These are phyloP conservation scores for Microdochium bolleyi DNA, from an alignment of 2,329 filamentous ascomycete species.

Conservation along the genomic window DNA sequence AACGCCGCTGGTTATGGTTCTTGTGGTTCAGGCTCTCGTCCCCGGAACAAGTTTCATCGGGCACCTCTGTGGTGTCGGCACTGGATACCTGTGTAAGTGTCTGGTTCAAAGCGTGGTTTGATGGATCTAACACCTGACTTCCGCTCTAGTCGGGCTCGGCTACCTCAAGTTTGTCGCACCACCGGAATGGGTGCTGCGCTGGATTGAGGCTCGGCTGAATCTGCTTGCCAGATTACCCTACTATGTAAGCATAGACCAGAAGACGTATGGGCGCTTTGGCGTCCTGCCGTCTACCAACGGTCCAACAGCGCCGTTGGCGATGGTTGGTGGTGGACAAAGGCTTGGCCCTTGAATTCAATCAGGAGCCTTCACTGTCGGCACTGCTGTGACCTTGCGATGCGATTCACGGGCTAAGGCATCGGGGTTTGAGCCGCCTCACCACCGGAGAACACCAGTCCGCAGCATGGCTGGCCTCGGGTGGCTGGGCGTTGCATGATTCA, in stretches of 20 bases:
- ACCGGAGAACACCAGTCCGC: no score
- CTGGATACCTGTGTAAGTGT: constrained; percentile 77
- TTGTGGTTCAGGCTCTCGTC: constrained; percentile 69
- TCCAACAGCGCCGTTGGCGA: constrained; percentile 45
- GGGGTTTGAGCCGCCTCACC: no score
- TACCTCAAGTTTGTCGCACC: constrained; percentile 86
- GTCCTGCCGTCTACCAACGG: constrained; percentile 59
- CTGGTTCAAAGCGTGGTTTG: constrained; percentile 7
- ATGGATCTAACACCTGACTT: constrained; percentile 4
- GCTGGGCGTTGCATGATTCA: no score
- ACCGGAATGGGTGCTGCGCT: constrained; percentile 79
- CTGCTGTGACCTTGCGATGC: no score
- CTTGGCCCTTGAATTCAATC: constrained; percentile 47
- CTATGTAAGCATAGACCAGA: constrained; percentile 92
- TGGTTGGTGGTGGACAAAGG: constrained; percentile 58
- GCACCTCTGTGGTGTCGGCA: constrained; percentile 72
- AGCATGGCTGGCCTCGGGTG: no score
- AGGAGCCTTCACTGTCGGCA: no score
- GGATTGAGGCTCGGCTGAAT: constrained; percentile 83
- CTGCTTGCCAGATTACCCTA: constrained; percentile 77
- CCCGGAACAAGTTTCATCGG: constrained; percentile 79
- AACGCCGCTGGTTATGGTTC: constrained; percentile 68
- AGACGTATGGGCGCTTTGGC: constrained; percentile 88
- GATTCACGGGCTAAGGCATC: no score
- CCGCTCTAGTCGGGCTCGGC: constrained; percentile 64